phyloP scores from a whole-genome alignment of 345 rosid genomes.

The Murraya paniculata region DNA sequence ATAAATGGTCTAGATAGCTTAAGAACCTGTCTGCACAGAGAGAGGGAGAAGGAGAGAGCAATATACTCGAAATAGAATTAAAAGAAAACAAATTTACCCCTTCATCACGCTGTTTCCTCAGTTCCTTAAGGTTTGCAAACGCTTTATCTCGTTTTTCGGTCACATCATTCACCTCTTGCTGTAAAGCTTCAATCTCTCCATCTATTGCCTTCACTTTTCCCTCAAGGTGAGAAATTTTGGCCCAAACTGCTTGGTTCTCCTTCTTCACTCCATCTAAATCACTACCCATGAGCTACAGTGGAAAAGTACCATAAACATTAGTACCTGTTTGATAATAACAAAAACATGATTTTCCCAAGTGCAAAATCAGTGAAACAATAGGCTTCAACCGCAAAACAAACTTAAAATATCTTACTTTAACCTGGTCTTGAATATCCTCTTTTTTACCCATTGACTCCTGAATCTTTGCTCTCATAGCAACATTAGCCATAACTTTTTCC shows the following conservation, averaged over 20 bases:
- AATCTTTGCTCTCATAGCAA: slow-evolving; percentile 71
- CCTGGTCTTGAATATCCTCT: slow-evolving; percentile 85
- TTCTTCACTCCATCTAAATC: slow-evolving; percentile 88
- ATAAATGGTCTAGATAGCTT: not conserved
- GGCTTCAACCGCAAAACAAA: not conserved
- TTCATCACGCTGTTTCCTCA: slow-evolving; percentile 66
- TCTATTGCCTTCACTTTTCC: slow-evolving; percentile 55
- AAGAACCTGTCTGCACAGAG: not conserved
- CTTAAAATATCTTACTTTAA: slow-evolving; percentile 62
- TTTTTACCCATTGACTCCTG: slow-evolving; percentile 87
- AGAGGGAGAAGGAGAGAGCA: not conserved
- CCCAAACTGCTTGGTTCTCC: slow-evolving; percentile 69
- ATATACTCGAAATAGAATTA: not conserved
- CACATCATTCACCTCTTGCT: slow-evolving; percentile 50
- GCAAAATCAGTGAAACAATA: not conserved
- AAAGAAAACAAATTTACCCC: slow-evolving; percentile 43
- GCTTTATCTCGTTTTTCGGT: slow-evolving; percentile 62
- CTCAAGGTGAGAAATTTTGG: slow-evolving; percentile 49
- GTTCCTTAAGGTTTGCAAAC: slow-evolving; percentile 46
- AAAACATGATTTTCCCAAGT: not conserved
- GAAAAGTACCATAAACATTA: slow-evolving; percentile 9
- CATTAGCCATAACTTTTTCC: slow-evolving; percentile 85
- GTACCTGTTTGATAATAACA: not conserved
- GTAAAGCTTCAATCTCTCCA: slow-evolving; percentile 49
- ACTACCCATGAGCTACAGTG: slow-evolving; percentile 71